Evolutionary conservation across 2,329 filamentous ascomycete species (phyloP).

Genomic region (Botrytis hyacinthi): DNA sequence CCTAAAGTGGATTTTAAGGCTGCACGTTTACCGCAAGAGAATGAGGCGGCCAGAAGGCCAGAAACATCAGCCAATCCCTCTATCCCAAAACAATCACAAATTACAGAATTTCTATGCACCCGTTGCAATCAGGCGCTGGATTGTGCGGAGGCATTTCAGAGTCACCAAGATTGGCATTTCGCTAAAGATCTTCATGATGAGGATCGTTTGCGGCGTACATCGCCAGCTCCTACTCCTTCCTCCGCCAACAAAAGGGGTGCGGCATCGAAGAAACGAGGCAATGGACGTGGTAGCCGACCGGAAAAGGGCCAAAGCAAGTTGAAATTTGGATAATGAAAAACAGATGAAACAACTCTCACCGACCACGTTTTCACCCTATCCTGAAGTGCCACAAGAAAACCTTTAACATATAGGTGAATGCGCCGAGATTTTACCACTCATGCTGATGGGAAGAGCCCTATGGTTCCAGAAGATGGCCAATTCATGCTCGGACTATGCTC

Average conservation of each 20-base stretch:
- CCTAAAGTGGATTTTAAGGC: conserved; percentile 13
- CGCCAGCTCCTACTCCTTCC: conserved; percentile 23
- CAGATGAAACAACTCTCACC: conserved; percentile 13
- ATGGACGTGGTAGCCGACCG: conserved; percentile 27
- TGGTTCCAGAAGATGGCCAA: conserved; percentile 6
- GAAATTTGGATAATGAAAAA: conserved; percentile 46
- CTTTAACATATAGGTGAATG: conserved; percentile 16
- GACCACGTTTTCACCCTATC: conserved; percentile 27
- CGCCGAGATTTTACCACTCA: conserved; percentile 1
- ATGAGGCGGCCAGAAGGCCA: conserved; percentile 37
- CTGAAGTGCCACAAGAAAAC: conserved; percentile 33
- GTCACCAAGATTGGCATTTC: conserved; percentile 93
- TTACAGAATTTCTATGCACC: conserved; percentile 52
- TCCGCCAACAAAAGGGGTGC: conserved; percentile 38
- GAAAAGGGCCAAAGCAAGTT: conserved; percentile 62
- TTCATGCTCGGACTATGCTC: conserved; percentile 6
- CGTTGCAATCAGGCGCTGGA: conserved; percentile 64
- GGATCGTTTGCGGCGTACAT: conserved; percentile 26
- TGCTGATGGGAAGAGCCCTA: conserved; percentile 16
- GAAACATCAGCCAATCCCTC: conserved; percentile 28
- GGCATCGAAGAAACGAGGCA: conserved; percentile 32
- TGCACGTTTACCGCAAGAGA: conserved; percentile 24
- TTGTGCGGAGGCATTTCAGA: conserved; percentile 58
- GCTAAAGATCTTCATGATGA: conserved; percentile 75
- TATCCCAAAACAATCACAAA: conserved; percentile 39